Percentiles rank a stretch among this genome's conserved stretches.
Conservation (phyloP, 1,284 basidiomycete species). For the Pulveroboletus sp. region DNA sequence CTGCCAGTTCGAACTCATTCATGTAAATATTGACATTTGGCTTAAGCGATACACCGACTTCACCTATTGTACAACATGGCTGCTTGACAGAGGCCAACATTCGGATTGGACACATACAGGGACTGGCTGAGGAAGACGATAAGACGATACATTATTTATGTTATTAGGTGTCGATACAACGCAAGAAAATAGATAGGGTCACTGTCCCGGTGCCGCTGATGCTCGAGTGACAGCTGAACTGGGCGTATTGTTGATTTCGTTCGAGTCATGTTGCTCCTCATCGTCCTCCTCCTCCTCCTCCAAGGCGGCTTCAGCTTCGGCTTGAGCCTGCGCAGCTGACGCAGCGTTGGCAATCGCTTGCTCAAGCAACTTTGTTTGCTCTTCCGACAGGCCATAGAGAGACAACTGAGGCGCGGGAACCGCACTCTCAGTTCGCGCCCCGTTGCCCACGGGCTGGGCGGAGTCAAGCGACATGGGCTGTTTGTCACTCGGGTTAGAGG, state of each 20-base stretch:
- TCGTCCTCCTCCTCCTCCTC: constrained; percentile 57
- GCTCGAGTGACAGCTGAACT: constrained; percentile 9
- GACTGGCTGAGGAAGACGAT: constrained; percentile 9
- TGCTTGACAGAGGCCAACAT: constrained; percentile 10
- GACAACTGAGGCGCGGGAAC: constrained; percentile 44
- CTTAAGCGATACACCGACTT: constrained; percentile 21
- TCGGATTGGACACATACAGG: constrained; percentile 14
- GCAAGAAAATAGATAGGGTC: constrained; percentile 27
- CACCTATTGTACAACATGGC: constrained; percentile 31
- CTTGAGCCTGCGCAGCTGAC: constrained; percentile 68
- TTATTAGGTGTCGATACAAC: constrained; percentile 25
- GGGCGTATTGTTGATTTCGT: constrained; percentile 17
- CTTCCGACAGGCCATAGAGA: constrained; percentile 66
- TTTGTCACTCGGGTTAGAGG: constrained; percentile 8
- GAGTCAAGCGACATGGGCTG: constrained; percentile 19
- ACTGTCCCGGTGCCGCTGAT: constrained; percentile 8
- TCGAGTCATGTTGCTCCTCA: constrained; percentile 38
- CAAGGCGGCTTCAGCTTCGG: constrained; percentile 69
- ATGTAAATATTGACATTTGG: constrained; percentile 33
- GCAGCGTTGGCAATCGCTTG: constrained; percentile 71
- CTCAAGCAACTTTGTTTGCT: constrained; percentile 65
- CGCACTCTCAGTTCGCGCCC: background rate
- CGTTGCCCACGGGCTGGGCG: constrained; percentile 9
- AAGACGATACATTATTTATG: constrained; percentile 29
- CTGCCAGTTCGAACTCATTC: constrained; percentile 29